Conservation (phyloP, 208 protist genomes). For the Entamoeba histolytica region DNA sequence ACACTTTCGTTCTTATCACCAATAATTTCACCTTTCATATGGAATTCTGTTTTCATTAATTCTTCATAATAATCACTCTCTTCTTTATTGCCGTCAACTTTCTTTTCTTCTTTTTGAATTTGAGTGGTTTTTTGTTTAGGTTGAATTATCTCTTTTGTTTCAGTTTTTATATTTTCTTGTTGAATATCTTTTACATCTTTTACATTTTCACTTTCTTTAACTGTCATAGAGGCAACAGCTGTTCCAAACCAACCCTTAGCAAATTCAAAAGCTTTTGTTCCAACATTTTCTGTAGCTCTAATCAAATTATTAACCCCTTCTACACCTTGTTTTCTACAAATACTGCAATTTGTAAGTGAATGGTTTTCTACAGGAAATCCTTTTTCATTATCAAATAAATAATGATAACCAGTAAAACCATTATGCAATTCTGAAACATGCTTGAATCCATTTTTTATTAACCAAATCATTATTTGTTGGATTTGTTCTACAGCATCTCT, state of each 20-base stretch:
- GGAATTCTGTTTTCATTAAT: neutral
- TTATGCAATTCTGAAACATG: neutral
- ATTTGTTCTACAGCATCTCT: neutral
- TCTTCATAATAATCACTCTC: neutral
- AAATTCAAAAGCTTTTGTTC: neutral
- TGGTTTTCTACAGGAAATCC: neutral
- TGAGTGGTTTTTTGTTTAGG: neutral
- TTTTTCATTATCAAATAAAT: neutral
- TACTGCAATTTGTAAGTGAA: neutral
- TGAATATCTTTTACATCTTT: neutral
- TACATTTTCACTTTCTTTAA: neutral
- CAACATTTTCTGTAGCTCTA: neutral
- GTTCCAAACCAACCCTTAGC: neutral
- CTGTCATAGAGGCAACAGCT: neutral
- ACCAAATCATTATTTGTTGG: neutral
- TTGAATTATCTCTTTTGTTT: neutral
- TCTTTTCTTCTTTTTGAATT: neutral
- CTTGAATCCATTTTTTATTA: neutral
- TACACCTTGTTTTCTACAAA: neutral
- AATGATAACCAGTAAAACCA: neutral
- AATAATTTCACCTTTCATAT: neutral
- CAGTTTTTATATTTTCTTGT: neutral
- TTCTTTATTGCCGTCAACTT: neutral
- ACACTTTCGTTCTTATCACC: neutral
- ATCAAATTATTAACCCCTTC: neutral